Base-by-base conservation (phyloP, 192 early-diverging fungal genomes). In the Fimicolochytrium jonesii region DNA sequence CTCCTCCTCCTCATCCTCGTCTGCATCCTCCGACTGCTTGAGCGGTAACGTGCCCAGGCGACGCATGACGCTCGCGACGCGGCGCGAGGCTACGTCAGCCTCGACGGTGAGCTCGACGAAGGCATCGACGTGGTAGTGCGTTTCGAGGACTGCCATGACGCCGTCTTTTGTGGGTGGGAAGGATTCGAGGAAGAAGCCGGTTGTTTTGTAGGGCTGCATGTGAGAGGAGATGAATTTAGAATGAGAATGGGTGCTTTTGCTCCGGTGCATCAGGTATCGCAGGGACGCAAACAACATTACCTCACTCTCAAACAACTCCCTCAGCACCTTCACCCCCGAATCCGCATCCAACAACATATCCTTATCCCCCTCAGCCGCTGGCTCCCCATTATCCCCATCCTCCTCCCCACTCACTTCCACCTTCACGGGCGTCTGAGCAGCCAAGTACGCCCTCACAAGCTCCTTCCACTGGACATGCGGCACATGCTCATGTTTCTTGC, bases 151-250 rank as follows among this genome's bases (percentile, higher is more conserved):
- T 5, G 67, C 61, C 39, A 79, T 77, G 10, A 64, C 33, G 5
- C 79, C 75, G 17, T 56, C 37, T 50, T 82, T 82, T 5, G 60
- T 71, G 2, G 46, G 29, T 34, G 80, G 80, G 49, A 82, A 82
- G 25, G 65, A 64, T 65, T 74, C 68, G 9, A 82, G 53, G 1
- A 83, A 20, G 46, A 77, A 83, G 13, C 81, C 81, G 13, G 60
- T 50, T n/a, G 71, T n/a, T n/a, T n/a, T n/a, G n/a, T n/a, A n/a
- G n/a, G n/a, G n/a, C n/a, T n/a, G n/a, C n/a, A n/a, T n/a, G n/a
- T n/a, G n/a, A n/a, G n/a, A n/a, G n/a, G n/a, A n/a, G n/a, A n/a
- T n/a, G n/a, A n/a, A n/a, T n/a, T n/a, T n/a, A n/a, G n/a, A n/a
- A n/a, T n/a, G n/a, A n/a, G n/a, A n/a, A n/a, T n/a, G n/a, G n/a